Base-by-base conservation (phyloP, 768 basidiomycete species). In the Leccinellum albellum region DNA sequence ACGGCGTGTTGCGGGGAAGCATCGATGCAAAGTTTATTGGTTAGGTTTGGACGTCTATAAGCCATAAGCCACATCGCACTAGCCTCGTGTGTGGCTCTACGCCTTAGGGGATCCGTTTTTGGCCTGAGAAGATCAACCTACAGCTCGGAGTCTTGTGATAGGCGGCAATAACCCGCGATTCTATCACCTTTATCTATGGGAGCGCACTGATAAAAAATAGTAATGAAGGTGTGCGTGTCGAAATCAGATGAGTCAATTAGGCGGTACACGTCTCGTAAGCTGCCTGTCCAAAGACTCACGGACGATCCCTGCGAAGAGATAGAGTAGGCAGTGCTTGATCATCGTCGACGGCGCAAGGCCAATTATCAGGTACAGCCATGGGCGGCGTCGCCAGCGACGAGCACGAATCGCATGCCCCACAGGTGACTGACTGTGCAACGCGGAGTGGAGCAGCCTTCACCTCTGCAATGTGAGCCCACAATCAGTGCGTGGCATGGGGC, bases 1-100 rank as follows among this genome's bases (percentile, higher is more conserved):
- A 15, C 28, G 6, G 53, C 67, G 23, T 68, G 67, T 60, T 68
- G 66, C 49, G 66, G 66, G 67, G 66, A 68, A 68, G 62, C n/a
- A 26, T 51, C 50, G 47, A 42, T 33, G 21, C 62, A 65, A 59
- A 63, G 59, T 52, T 59, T 56, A 42, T 47, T 21, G 59, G 55
- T 46, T 60, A 62, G 60, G 63, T 64, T 65, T 57, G 35, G 37
- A 29, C 40, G 20, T 29, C 32, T 24, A n/a, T 2, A 15, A 48
- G 49, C 54, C 56, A 55, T 37, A 42, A 48, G 47, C 32, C 56
- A 66, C 20, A 48, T 20, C 37, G 37, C n/a, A 40, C 37, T n/a
- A 49, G 50, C 66, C 66, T 67, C 66, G 61, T 67, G 66, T 59
- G 14, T 54, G 54, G 52, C 45, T 47, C 46, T 17, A 53, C 26